phyloP scores from a whole-genome alignment of 805 yeast species.

The Candida parachauliodes region DNA sequence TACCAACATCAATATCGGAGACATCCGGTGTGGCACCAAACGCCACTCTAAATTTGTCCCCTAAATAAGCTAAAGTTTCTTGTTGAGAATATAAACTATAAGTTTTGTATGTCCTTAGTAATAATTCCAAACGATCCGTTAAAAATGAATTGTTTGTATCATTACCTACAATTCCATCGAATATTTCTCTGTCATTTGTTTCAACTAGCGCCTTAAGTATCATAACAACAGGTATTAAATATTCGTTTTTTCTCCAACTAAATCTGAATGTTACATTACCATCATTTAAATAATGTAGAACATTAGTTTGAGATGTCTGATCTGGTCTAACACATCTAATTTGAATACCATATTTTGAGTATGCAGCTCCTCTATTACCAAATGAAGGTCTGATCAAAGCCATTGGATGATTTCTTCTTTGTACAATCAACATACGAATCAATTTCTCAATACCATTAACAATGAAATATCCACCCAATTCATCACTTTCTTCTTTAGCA shows the following conservation, averaged over 20 bases:
- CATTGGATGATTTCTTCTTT: conserved; percentile 97
- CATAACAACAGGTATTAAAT: conserved; percentile 89
- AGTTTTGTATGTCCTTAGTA: conserved; percentile 82
- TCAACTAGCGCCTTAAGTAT: conserved; percentile 85
- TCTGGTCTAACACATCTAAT: conserved; percentile 93
- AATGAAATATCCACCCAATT: conserved; percentile 92
- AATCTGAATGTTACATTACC: conserved; percentile 96
- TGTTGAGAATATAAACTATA: conserved; percentile 75
- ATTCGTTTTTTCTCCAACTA: conserved; percentile 96
- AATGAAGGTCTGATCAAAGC: conserved; percentile 94
- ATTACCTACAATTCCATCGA: conserved; percentile 92
- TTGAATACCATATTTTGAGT: conserved; percentile 88
- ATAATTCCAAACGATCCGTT: conserved; percentile 94
- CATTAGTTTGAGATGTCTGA: conserved; percentile 96
- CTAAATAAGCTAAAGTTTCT: conserved; percentile 90
- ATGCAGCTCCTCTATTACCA: conserved; percentile 88
- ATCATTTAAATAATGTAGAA: conserved; percentile 90
- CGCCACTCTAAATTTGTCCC: conserved; percentile 93
- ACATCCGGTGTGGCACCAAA: conserved; percentile 85
- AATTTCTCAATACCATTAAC: conserved; percentile 96
- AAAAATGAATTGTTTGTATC: conserved; percentile 86
- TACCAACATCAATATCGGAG: conserved; percentile 88
- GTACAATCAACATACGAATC: conserved; percentile 95
- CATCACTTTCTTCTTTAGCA: conserved; percentile 87
- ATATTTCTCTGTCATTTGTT: conserved; percentile 90